A percentile compares a stretch with the other conserved stretches of the same genome.
These are phyloP conservation scores for Suhomyces anneliseae DNA, from an alignment of 1,139 yeast genomes.

Conservation along the genomic window DNA sequence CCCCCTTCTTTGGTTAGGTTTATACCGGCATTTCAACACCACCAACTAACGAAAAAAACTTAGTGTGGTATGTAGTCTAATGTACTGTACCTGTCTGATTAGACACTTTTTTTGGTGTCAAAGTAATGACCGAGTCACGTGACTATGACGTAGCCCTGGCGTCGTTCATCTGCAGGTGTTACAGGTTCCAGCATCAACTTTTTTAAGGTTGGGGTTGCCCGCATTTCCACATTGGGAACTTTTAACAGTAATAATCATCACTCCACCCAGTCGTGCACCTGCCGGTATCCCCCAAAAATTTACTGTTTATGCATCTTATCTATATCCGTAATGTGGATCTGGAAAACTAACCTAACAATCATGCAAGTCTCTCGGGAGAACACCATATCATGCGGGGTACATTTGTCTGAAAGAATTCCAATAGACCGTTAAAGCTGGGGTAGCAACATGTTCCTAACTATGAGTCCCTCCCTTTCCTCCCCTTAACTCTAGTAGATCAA, in stretches of 20 bases:
- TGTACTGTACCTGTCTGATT: no score
- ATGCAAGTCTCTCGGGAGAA: background rate
- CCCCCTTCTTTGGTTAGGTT: background rate
- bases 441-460: background rate
- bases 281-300: background rate
- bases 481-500: no score
- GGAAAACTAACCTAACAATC: background rate
- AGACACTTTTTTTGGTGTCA: background rate
- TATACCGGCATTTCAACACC: background rate
- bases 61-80: no score
- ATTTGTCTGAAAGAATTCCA: background rate
- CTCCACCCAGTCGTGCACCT: background rate
- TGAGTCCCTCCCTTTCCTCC: no score
- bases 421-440: background rate
- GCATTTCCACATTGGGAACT: background rate
- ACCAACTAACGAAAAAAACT: background rate
- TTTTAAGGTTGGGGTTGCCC: background rate
- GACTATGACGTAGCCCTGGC: background rate
- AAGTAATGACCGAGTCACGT: background rate
- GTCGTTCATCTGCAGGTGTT: background rate
- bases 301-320: background rate
- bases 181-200: background rate
- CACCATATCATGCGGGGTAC: background rate
- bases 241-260: background rate
- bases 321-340: background rate